Evolutionary conservation across 495 filamentous ascomycete species (phyloP).

Genomic region (Xylaria curta): DNA sequence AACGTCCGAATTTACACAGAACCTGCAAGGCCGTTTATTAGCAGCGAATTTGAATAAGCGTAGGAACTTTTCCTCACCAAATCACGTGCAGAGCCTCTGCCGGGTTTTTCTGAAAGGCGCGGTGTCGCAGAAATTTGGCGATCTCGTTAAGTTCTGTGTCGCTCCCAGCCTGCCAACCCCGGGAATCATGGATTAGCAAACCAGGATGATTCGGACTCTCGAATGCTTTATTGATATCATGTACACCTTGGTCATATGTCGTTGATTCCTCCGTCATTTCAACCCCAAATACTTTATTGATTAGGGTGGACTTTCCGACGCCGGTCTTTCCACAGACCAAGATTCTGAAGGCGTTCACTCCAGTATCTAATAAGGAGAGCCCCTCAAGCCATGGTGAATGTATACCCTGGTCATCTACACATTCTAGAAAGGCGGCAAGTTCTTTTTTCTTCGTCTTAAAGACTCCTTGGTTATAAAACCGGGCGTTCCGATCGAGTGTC

Average conservation of each 20-base stretch:
- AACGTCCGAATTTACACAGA: neutral
- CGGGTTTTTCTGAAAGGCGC: slow-evolving; percentile 14
- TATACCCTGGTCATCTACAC: slow-evolving; percentile 21
- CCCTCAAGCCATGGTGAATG: slow-evolving; percentile 27
- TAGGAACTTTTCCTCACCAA: neutral
- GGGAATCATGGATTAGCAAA: neutral
- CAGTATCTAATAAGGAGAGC: slow-evolving; percentile 28
- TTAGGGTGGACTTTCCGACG: slow-evolving; percentile 43
- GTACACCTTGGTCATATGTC: slow-evolving; percentile 5
- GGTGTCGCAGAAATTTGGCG: slow-evolving; percentile 8
- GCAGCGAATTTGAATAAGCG: neutral
- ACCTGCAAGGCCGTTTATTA: neutral
- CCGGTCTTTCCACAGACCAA: slow-evolving; percentile 45
- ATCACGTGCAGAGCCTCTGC: slow-evolving; percentile 13
- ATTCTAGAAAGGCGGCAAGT: neutral
- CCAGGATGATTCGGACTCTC: slow-evolving; percentile 13
- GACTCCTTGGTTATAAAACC: slow-evolving; percentile 4
- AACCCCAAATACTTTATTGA: slow-evolving; percentile 44
- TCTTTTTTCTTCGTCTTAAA: slow-evolving; percentile 6
- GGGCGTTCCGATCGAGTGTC: slow-evolving; percentile 32
- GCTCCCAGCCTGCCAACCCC: slow-evolving; percentile 12
- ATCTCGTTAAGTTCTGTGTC: slow-evolving; percentile 7
- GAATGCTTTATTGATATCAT: slow-evolving; percentile 8
- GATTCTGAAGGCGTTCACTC: slow-evolving; percentile 36
- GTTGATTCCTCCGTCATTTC: slow-evolving; percentile 27